Conservation (phyloP, 306 rosid genomes). For the Prunus kanzakura region DNA sequence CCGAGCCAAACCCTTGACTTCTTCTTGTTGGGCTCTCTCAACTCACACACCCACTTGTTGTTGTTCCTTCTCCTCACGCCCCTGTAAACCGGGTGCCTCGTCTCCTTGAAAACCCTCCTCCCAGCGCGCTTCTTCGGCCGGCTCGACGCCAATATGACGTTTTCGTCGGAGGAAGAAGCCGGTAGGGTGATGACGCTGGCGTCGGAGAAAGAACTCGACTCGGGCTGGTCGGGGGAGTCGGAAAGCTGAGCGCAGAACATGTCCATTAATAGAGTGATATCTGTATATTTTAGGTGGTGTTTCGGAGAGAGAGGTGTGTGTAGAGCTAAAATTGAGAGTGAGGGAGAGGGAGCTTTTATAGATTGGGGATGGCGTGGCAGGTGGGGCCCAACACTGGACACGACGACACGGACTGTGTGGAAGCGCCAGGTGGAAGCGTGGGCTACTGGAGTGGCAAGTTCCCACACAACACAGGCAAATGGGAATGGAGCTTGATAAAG, state of each 20-base stretch:
- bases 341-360: no score
- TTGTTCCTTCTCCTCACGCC: conserved; percentile 72
- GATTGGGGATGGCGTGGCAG: no score
- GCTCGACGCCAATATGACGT: conserved; percentile 47
- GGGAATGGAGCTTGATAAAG: no score
- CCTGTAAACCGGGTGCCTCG: conserved; percentile 74
- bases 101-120: conserved; percentile 61
- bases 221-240: conserved; percentile 3
- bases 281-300: no score
- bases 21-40: conserved; percentile 65
- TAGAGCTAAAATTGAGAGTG: no score
- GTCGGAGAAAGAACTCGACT: conserved; percentile 6
- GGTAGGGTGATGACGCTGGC: not conserved
- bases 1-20: conserved; percentile 73
- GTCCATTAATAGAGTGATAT: not conserved
- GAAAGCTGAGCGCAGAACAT: not conserved
- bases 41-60: conserved; percentile 85
- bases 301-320: no score
- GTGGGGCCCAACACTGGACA: no score
- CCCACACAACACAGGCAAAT: no score
- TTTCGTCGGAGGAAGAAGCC: conserved; percentile 37
- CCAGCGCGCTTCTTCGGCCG: conserved; percentile 74
- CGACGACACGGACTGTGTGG: no score
- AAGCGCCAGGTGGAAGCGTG: no score
- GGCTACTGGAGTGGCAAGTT: no score